Conservation (phyloP, 345 rosid genomes). For the Arabis hirsuta region DNA sequence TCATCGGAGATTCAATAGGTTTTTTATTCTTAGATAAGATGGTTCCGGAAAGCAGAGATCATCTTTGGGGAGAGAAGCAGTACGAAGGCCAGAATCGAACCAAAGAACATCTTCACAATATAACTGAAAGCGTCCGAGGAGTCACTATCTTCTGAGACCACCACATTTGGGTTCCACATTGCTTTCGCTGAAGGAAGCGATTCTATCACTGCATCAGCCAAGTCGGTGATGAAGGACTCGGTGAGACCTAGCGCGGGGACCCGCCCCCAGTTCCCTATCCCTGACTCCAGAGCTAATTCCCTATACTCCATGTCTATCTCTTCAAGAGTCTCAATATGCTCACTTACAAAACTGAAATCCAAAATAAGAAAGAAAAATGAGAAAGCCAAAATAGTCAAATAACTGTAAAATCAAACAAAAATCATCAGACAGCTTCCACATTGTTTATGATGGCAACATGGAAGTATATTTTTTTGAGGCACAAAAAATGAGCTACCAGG, state of each 20-base stretch:
- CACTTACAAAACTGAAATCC: constrained; percentile 79
- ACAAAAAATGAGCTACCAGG: neutral
- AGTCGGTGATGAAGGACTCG: constrained; percentile 80
- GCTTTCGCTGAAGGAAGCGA: constrained; percentile 79
- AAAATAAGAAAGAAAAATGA: neutral
- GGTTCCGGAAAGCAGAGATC: constrained; percentile 65
- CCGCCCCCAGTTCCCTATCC: constrained; percentile 88
- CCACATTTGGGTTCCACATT: constrained; percentile 42
- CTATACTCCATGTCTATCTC: constrained; percentile 95
- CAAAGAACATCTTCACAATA: constrained; percentile 67
- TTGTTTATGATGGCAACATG: neutral
- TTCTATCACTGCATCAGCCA: constrained; percentile 92
- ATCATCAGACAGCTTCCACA: neutral
- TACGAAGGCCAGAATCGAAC: constrained; percentile 73
- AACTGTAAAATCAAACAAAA: constrained; percentile 4
- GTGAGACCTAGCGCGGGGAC: constrained; percentile 88
- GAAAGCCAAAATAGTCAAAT: neutral
- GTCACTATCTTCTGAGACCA: constrained; percentile 52
- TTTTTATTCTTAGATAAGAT: constrained; percentile 44
- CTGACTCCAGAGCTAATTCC: constrained; percentile 84
- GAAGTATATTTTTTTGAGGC: neutral
- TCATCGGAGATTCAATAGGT: neutral
- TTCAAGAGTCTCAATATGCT: constrained; percentile 94
- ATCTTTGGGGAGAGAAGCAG: constrained; percentile 63
- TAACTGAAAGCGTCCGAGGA: constrained; percentile 52